These are phyloP conservation scores for Diplodia intermedia DNA, from an alignment of 2,329 filamentous ascomycete species.

Conservation along the genomic window DNA sequence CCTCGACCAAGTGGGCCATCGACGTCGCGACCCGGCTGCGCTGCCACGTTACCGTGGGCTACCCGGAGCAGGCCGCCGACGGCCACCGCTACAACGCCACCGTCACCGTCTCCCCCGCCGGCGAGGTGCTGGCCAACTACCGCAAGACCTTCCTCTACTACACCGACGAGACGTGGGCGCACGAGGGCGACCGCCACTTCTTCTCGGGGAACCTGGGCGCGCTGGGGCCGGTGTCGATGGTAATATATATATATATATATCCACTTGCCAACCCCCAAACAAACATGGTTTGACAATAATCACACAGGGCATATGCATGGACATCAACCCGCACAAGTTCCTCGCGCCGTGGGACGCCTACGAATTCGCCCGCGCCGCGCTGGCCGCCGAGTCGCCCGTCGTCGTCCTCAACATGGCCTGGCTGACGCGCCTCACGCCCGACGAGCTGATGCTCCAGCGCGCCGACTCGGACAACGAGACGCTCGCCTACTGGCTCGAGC, in stretches of 20 bases:
- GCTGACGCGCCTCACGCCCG: conserved; percentile 65
- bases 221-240: conserved; percentile 42
- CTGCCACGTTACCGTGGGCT: conserved; percentile 74
- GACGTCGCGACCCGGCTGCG: conserved; percentile 69
- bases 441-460: conserved; percentile 56
- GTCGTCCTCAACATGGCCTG: conserved; percentile 80
- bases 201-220: conserved; percentile 46
- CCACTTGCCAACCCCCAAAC: neutral
- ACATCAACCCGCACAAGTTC: conserved; percentile 69
- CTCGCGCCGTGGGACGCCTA: conserved; percentile 63
- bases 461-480: conserved; percentile 73
- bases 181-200: conserved; percentile 56
- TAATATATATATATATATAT: neutral
- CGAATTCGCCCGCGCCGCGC: conserved; percentile 65
- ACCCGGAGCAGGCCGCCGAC: conserved; percentile 65
- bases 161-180: conserved; percentile 70
- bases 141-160: conserved; percentile 71
- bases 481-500: conserved; percentile 75
- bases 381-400: conserved; percentile 64
- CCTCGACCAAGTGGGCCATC: conserved; percentile 74
- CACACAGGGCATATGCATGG: conserved; percentile 59
- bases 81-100: conserved; percentile 61
- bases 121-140: conserved; percentile 64
- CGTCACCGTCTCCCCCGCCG: conserved; percentile 63
- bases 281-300: neutral